Evolutionary conservation across 2,329 filamentous ascomycete genomes (phyloP).

Genomic region (Aulographum hederae): DNA sequence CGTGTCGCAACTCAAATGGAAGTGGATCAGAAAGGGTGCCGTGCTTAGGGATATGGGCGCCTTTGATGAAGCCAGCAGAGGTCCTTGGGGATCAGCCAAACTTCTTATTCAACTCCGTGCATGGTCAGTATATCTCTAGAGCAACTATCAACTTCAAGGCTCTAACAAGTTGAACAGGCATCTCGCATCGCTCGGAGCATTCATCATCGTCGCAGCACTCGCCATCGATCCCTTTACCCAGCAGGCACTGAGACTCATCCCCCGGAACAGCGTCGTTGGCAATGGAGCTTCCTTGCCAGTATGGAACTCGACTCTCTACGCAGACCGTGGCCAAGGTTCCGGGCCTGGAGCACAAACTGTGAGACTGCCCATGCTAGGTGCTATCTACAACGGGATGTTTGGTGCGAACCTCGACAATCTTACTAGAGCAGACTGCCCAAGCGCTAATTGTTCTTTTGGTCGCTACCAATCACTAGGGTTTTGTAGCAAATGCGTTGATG

Average conservation of each 20-base stretch:
- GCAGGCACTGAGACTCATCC: background rate
- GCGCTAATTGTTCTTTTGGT: background rate
- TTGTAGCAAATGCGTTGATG: background rate
- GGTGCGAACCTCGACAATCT: background rate
- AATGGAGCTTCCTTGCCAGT: background rate
- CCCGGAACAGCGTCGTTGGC: background rate
- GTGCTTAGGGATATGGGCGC: slow-evolving; percentile 17
- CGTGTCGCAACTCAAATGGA: slow-evolving; percentile 17
- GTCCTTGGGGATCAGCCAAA: slow-evolving; percentile 4
- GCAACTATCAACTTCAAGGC: background rate
- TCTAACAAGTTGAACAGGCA: background rate
- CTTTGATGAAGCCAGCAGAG: slow-evolving; percentile 10
- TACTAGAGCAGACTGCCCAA: background rate
- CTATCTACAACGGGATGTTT: background rate
- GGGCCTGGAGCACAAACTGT: background rate
- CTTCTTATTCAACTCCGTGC: slow-evolving; percentile 1
- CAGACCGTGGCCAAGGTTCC: background rate
- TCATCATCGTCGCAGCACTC: background rate
- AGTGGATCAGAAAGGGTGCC: slow-evolving; percentile 12
- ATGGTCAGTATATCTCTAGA: slow-evolving; percentile 1
- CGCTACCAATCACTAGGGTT: background rate
- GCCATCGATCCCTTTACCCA: background rate
- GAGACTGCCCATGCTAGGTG: background rate
- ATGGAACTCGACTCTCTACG: background rate
- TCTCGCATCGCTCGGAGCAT: background rate